Conservation (phyloP, 192 early-diverging fungal species). For the Backusella circina region DNA sequence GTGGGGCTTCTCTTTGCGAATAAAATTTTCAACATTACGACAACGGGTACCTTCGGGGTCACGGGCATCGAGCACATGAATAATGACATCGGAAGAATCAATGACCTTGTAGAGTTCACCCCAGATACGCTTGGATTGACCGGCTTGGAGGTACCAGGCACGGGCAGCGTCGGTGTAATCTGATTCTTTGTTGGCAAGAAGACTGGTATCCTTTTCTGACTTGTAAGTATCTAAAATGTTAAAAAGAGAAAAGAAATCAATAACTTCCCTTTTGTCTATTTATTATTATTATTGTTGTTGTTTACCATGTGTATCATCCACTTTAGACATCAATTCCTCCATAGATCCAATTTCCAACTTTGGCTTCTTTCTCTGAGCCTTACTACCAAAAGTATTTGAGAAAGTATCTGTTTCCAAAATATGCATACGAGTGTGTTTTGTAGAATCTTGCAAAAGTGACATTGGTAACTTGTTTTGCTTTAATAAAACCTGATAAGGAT, state of each 20-base stretch:
- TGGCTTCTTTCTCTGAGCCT: constrained; percentile 92
- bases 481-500: constrained; percentile 94
- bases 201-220: constrained; percentile 61
- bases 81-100: constrained; percentile 93
- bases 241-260: constrained; percentile 6
- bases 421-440: constrained; percentile 76
- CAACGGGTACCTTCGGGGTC: constrained; percentile 97
- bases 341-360: constrained; percentile 73
- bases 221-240: constrained; percentile 32
- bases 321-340: constrained; percentile 75
- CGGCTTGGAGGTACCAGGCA: constrained; percentile 89
- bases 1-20: constrained; percentile 91
- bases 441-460: constrained; percentile 80
- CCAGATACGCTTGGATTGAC: constrained; percentile 98
- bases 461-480: constrained; percentile 95
- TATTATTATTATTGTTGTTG: constrained; percentile 10
- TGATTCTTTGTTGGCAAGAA: constrained; percentile 70
- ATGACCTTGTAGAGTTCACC: constrained; percentile 98
- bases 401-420: constrained; percentile 96
- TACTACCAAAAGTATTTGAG: constrained; percentile 88
- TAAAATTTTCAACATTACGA: constrained; percentile 84
- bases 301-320: constrained; percentile 62
- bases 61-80: constrained; percentile 97
- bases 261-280: background rate
- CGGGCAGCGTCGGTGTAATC: constrained; percentile 73